Base-by-base conservation (phyloP, 2,329 filamentous ascomycete genomes). In the Fusarium torulosum region DNA sequence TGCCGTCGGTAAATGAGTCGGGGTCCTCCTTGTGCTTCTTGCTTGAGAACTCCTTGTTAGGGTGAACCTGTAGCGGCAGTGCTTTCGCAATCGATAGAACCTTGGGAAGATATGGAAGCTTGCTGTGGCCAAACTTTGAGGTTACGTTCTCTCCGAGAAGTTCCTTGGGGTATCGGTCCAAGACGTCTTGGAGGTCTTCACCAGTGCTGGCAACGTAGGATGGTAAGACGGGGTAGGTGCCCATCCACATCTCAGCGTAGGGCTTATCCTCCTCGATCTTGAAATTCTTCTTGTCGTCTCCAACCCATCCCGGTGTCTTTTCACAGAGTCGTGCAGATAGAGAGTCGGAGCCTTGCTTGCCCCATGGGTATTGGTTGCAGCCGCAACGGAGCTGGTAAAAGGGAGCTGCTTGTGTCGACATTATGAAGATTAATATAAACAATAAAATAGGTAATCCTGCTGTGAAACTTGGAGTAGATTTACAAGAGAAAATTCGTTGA, bases 1-100 rank as follows among this genome's bases (percentile, higher is more conserved):
- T 94, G 4, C 85, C 80, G 67, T 94, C 91, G 2, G 86, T 86
- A 75, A 91, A 94, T 58, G 87, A 85, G 4, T 86, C 77, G 0
- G 91, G 90, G 53, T 92, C 83, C 66, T 87, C 76, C 53, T 84
- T 75, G 78, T 93, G 90, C 3, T 93, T 83, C 70, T 88, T 83
- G 10, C 83, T 78, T 0, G 91, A 86, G 2, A 93, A 83, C 0
- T 85, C 80, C 72, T 90, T 91, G 79, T 93, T 86, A 31, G 91
- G 91, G 66, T 94, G 91, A 15, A 93, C 84, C 74, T 94, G 91
- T 4, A 94, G 81, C 1, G 90, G 91, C 1, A 94, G 83, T 0
- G 91, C 91, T 76, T 93, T 93, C 37, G 84, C 84, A 73, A 94
- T 93, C 10, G 90, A 93, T 2, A 94, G 81, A 41, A 94, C 86